These are phyloP conservation scores for Aspergillus nanangensis DNA, from an alignment of 495 filamentous ascomycete genomes.

Conservation along the genomic window DNA sequence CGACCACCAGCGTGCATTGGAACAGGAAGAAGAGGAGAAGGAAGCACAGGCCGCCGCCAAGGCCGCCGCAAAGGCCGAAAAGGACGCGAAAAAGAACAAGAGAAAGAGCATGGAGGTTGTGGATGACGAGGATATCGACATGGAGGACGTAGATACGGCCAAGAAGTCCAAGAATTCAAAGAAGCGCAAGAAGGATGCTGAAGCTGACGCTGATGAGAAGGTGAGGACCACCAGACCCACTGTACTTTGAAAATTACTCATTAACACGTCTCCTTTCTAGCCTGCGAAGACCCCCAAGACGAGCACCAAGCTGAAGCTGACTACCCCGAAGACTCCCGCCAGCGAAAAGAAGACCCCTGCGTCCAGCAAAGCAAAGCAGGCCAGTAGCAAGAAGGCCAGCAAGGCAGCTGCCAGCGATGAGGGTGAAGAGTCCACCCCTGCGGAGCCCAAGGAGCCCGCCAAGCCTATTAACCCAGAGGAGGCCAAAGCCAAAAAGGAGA, in stretches of 20 bases:
- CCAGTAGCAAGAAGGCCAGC: conserved; percentile 30
- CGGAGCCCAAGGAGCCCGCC: conserved; percentile 45
- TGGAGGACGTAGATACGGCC: conserved; percentile 60
- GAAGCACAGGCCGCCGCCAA: conserved; percentile 56
- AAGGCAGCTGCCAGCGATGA: conserved; percentile 42
- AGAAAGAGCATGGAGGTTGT: conserved; percentile 53
- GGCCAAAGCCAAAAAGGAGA: conserved; percentile 58
- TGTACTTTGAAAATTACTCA: background rate
- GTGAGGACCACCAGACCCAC: background rate
- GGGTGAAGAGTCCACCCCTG: conserved; percentile 35
- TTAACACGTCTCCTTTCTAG: conserved; percentile 21
- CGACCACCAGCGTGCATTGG: conserved; percentile 53
- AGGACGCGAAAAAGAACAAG: conserved; percentile 56
- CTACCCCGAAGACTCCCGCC: conserved; percentile 47
- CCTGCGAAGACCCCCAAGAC: conserved; percentile 59
- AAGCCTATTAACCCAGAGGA: conserved; percentile 55
- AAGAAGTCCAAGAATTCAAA: conserved; percentile 54
- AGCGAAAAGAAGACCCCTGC: conserved; percentile 50
- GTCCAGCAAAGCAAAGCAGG: conserved; percentile 57
- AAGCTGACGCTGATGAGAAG: conserved; percentile 50
- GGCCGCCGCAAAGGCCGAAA: conserved; percentile 56
- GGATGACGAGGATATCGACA: conserved; percentile 67
- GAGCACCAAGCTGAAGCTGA: conserved; percentile 48
- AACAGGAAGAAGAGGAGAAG: conserved; percentile 58
- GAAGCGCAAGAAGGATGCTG: conserved; percentile 66